Base-by-base conservation (phyloP, 257 asterid species). In the Solanum sparsipilum region DNA sequence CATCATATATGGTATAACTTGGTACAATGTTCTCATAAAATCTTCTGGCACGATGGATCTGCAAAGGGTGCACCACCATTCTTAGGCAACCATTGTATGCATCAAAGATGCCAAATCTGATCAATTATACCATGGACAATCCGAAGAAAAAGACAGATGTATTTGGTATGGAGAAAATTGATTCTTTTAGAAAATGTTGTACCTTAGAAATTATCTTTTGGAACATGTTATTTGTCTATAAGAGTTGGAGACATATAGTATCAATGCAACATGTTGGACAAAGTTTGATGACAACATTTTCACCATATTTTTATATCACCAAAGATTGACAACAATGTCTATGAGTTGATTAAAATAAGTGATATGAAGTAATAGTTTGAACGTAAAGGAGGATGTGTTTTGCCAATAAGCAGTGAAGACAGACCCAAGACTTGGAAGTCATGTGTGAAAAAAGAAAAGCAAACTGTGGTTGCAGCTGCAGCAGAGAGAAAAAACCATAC, bases 1-100 rank as follows among this genome's bases (percentile, higher is more conserved):
- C 92, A 87, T 97, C 99, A 83, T 90, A 96, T 86, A 95, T 67
- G 8, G 99, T 97, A 91, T 95, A 90, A 90, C 94, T 89, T 68
- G 99, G 99, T 86, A 96, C 99, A 89, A 96, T 94, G 90, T 96
- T 96, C 91, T 97, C 98, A 52, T 97, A 97, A 92, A 96, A 97
- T 87, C 96, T 92, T 78, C 99, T 91, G 88, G 97, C 95, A 38
- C 92, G 89, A 89, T 93, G 96, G 84, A 94, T 92, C 98, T 94
- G 92, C 86, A 56, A 46, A 82, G 65, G 86, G 44, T 48, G 86
- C 84, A 95, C 91, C 96, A 92, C 90, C 84, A 56, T 88, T 75
- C 89, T 84, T 63, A 87, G 86, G 85, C 32, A 89, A 89, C 74
- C 27, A 68, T 9, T 8, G 38, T 70, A 10, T 11, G 31, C 60